Conservation (phyloP, 345 rosid species). For the Hibiscus mutabilis region DNA sequence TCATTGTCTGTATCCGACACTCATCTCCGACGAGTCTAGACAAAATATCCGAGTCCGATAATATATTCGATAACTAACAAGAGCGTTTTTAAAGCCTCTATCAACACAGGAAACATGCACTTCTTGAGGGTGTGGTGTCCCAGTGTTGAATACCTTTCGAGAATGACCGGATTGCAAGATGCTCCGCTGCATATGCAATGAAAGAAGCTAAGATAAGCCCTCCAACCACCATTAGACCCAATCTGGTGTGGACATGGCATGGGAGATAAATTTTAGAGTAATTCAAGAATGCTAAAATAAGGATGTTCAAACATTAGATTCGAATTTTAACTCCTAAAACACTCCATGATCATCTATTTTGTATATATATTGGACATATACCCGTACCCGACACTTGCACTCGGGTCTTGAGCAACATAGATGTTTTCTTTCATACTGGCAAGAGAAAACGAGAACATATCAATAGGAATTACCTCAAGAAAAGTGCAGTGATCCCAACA, state of each 20-base stretch:
- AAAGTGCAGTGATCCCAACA: not conserved
- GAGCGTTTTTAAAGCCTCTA: not conserved
- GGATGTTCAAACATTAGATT: not conserved
- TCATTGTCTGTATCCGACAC: not conserved
- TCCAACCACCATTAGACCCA: not conserved
- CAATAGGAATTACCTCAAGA: not conserved
- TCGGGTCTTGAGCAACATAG: too few species aligned
- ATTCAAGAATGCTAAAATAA: not conserved
- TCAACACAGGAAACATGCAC: not conserved
- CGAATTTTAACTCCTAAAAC: not conserved
- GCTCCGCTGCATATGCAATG: not conserved
- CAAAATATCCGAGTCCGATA: not conserved
- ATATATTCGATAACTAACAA: not conserved
- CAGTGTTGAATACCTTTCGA: not conserved
- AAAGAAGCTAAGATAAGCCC: not conserved
- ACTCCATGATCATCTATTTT: not conserved
- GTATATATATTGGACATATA: too few species aligned
- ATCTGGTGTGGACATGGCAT: not conserved
- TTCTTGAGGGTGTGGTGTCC: not conserved
- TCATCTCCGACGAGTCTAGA: not conserved
- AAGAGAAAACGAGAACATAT: not conserved
- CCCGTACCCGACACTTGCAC: too few species aligned
- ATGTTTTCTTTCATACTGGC: not conserved
- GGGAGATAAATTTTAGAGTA: not conserved
- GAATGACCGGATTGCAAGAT: not conserved